Percentiles rank a stretch among this genome's conserved stretches.
These are phyloP conservation scores for Eucalyptus urophylla DNA, from an alignment of 345 rosid genomes.

Conservation along the genomic window DNA sequence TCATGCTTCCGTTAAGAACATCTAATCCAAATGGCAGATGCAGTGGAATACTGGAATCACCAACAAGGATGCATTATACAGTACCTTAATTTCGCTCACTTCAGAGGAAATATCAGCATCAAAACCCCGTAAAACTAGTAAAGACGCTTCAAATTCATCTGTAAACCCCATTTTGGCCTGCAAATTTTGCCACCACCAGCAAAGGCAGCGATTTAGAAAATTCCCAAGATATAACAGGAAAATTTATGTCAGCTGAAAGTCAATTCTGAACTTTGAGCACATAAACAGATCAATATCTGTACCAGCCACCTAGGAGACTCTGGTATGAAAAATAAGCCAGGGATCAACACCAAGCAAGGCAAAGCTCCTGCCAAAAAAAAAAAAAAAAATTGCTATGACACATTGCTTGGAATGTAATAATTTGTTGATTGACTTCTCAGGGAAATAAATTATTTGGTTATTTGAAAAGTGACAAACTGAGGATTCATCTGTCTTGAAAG, in stretches of 20 bases:
- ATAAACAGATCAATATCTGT: not conserved
- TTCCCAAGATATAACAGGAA: not conserved
- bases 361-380: slow-evolving; percentile 33
- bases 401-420: not conserved
- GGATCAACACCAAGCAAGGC: slow-evolving; percentile 58
- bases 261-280: not conserved
- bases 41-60: not conserved
- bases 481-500: not conserved
- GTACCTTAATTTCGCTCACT: slow-evolving; percentile 92
- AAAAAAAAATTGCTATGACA: not conserved
- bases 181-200: not conserved
- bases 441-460: not conserved
- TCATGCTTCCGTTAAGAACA: not conserved
- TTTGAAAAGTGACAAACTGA: not conserved
- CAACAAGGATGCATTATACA: not conserved
- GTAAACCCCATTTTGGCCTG: slow-evolving; percentile 96
- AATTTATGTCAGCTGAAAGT: not conserved
- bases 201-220: not conserved
- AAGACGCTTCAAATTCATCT: slow-evolving; percentile 85
- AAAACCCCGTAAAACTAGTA: slow-evolving; percentile 96
- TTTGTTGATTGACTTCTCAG: not conserved
- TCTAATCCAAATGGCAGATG: not conserved
- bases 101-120: slow-evolving; percentile 79
- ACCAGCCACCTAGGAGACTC: slow-evolving; percentile 91
- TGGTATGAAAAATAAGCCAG: slow-evolving; percentile 68